Base-by-base conservation (phyloP, 2,329 filamentous ascomycete genomes). In the Alternaria solani region DNA sequence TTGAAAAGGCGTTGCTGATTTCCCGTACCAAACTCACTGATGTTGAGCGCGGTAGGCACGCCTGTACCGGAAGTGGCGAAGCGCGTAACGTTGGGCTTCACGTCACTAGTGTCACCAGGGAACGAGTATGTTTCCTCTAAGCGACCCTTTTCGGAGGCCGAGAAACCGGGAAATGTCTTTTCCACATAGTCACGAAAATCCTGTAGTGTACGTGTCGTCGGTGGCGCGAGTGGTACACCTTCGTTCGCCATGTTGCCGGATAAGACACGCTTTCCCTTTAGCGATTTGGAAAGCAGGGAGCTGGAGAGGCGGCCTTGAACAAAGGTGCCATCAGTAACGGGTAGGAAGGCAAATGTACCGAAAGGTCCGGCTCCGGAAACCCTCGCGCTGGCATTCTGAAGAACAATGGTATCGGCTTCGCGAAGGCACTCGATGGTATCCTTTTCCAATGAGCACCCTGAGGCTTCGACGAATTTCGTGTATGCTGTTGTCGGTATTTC, bases 271-370 rank as follows among this genome's bases (percentile, higher is more conserved):
- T 70, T 65, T 36, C 72, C 74, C 26, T 71, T 66, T 9, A 76
- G 55, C 5, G 59, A 48, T 46, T 66, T 70, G n/a, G 68, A 57
- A 18, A 69, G 38, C 2, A 77, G 67, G 41, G 70, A 65, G 36
- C 68, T 63, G 20, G 68, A 75, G 0, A 79, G 77, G 2, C 76
- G 72, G 32, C 79, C 71, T 32, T 73, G 69, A 26, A 82, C 73
- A 56, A 80, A 78, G 1, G 70, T 66, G 12, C 78, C 78, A 58
- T 81, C 80, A 1, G 80, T 79, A 2, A 80, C 76, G 0, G 80
- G 80, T 6, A 78, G 67, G 56, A 77, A 82, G 46, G 78, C 79
- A 57, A 78, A 81, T n/a, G 75, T 76, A 5, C 80, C 80, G 51
- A 78, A 81, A 7, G 70, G 68, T 8, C 74, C 67, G 25, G 74